A percentile compares a stretch with the other conserved stretches of the same genome.
Conservation (phyloP, 2,329 filamentous ascomycete genomes). For the Aspergillus oerlinghausenensis region DNA sequence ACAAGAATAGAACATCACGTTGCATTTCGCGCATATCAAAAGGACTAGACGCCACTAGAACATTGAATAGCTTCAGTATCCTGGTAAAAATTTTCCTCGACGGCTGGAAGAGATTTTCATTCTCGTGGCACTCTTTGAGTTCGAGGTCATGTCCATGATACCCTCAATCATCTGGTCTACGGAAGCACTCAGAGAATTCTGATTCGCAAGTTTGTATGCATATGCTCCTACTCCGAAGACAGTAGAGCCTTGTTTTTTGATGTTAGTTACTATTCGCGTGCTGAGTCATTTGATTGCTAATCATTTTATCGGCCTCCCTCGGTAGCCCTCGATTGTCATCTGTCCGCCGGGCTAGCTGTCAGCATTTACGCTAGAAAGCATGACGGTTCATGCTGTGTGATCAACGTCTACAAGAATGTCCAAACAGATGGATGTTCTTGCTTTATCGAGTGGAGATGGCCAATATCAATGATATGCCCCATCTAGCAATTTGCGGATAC, state of each 20-base stretch:
- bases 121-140: background rate
- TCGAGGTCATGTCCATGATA: too few species aligned
- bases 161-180: too few species aligned
- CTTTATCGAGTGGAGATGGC: background rate
- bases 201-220: background rate
- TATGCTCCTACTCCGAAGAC: background rate
- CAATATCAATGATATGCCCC: background rate
- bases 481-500: background rate
- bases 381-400: background rate
- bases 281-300: background rate
- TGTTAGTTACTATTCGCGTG: background rate
- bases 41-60: background rate
- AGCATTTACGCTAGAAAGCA: background rate
- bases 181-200: too few species aligned
- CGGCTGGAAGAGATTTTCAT: background rate
- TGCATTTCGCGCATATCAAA: background rate
- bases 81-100: slow-evolving; percentile 15
- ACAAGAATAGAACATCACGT: background rate
- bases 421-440: background rate
- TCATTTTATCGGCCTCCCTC: background rate
- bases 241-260: background rate
- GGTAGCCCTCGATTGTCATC: background rate
- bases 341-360: background rate
- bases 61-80: background rate
- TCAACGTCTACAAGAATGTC: background rate